Base-by-base conservation (phyloP, 108 stramenopile genomes). In the Seminavis robusta region DNA sequence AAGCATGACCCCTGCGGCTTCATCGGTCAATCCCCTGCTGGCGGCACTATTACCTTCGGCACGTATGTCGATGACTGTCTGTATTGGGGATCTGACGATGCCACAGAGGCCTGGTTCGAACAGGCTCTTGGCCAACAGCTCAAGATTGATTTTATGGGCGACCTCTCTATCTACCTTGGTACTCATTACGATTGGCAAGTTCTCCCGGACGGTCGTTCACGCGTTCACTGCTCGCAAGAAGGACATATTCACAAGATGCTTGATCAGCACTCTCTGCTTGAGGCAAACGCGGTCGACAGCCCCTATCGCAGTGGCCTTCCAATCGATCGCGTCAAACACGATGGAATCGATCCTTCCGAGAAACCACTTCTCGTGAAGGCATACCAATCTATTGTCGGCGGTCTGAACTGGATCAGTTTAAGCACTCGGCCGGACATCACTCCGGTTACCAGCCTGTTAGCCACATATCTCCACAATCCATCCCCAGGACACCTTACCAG, bases 231-330 rank as follows among this genome's bases (percentile, higher is more conserved):
- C 17, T 64, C 32, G 10, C 69, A 70, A 58, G 29, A 54, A 11
- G 69, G 55, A 1, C 64, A 57, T 15, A 33, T 56, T 0, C 49
- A 57, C 20, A 33, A 58, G 21, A 32, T 48, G 0, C 54, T 49
- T 26, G 39, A 70, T 28, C 31, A 42, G 3, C 52, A 56, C 30
- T 39, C 38, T 1, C 5, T 63, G 4, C 20, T 40, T 21, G 13
- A 28, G 0, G 28, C 34, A 16, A 58, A 56, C 15, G 0, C 13
- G 23, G 10, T 27, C 25, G 30, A 10, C 31, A 64, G 42, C 1
- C 69, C 69, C 7, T 70, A 70, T 28, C 50, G 69, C 1, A 58
- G 56, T n/a, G 54, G 63, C 4, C 19, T 64, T 21, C 63, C 63
- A 2, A 55, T 64, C 32, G 43, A 64, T 33, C 52, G 50, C 23